phyloP scores from a whole-genome alignment of 73 alveolate species.

The Uronychia setigera region DNA sequence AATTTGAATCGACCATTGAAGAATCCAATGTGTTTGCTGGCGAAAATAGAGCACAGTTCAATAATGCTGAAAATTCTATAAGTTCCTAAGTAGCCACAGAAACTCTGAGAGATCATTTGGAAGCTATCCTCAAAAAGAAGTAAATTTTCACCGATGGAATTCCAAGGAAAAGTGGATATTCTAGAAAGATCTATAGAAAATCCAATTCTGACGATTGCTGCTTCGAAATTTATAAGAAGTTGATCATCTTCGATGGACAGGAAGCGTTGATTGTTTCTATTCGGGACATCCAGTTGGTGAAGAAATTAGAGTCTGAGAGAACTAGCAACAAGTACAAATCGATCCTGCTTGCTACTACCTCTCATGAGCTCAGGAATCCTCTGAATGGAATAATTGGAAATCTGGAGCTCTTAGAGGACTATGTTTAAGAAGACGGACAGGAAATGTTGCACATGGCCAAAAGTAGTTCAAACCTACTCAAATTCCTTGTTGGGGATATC shows the following conservation, averaged over 20 bases:
- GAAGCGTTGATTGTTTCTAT: background rate
- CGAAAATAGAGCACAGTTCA: too few relatives aligned
- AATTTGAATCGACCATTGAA: background rate
- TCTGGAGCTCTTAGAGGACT: conserved; percentile 13
- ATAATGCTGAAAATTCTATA: background rate
- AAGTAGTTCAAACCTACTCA: conserved; percentile 6
- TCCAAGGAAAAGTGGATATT: background rate
- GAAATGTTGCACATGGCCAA: background rate
- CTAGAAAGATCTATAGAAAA: background rate
- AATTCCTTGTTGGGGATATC: conserved; percentile 8
- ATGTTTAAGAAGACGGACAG: background rate
- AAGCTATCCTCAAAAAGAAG: background rate
- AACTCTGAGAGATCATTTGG: background rate
- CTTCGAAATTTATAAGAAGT: background rate
- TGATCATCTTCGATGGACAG: background rate
- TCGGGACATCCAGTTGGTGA: background rate
- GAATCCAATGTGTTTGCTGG: too few relatives aligned
- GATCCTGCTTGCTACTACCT: conserved; percentile 36
- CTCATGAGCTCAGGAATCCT: conserved; percentile 78
- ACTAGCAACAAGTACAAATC: conserved; percentile 1
- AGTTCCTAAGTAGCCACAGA: too few relatives aligned
- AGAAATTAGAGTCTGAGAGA: background rate
- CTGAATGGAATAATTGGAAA: conserved; percentile 46
- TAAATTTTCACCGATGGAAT: background rate
- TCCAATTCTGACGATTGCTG: background rate